Evolutionary conservation across 768 basidiomycete genomes (phyloP).

Genomic region (Asterophora parasitica): DNA sequence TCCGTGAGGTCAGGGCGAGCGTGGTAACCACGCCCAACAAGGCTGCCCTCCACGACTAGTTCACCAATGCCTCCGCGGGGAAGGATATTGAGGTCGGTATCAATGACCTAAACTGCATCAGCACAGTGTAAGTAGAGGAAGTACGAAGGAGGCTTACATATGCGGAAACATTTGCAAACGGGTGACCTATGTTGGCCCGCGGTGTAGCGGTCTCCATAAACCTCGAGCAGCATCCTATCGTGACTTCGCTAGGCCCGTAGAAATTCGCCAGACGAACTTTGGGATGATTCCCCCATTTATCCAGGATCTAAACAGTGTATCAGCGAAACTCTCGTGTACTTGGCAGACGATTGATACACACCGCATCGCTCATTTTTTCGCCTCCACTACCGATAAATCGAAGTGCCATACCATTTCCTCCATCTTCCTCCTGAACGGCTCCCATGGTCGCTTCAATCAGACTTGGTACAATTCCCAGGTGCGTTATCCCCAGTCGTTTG

Average conservation of each 20-base stretch:
- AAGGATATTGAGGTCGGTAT: slow-evolving; percentile 35
- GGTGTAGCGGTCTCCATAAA: slow-evolving; percentile 35
- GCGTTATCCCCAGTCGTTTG: slow-evolving; percentile 35
- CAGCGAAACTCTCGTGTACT: background rate
- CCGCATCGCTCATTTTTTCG: slow-evolving; percentile 49
- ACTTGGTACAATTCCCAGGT: slow-evolving; percentile 49
- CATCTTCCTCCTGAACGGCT: slow-evolving; percentile 20
- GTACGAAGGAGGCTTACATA: slow-evolving; percentile 21
- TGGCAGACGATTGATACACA: slow-evolving; percentile 19
- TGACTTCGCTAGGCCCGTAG: slow-evolving; percentile 50
- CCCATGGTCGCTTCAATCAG: slow-evolving; percentile 46
- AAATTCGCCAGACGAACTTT: slow-evolving; percentile 43
- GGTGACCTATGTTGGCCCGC: slow-evolving; percentile 39
- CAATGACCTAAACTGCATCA: slow-evolving; percentile 35
- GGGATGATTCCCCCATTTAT: slow-evolving; percentile 44
- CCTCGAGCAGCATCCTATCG: slow-evolving; percentile 47
- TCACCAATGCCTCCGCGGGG: slow-evolving; percentile 43
- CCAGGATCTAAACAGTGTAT: slow-evolving; percentile 27
- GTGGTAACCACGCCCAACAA: slow-evolving; percentile 48
- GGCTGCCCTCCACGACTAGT: slow-evolving; percentile 44
- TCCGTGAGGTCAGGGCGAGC: slow-evolving; percentile 38
- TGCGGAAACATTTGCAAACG: slow-evolving; percentile 33
- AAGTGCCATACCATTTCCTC: slow-evolving; percentile 23
- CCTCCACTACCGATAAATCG: slow-evolving; percentile 46
- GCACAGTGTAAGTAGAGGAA: slow-evolving; percentile 5